A percentile compares a stretch with the other conserved stretches of the same genome.
phyloP scores from a whole-genome alignment of 345 rosid species.

The Syzygium aromaticum region DNA sequence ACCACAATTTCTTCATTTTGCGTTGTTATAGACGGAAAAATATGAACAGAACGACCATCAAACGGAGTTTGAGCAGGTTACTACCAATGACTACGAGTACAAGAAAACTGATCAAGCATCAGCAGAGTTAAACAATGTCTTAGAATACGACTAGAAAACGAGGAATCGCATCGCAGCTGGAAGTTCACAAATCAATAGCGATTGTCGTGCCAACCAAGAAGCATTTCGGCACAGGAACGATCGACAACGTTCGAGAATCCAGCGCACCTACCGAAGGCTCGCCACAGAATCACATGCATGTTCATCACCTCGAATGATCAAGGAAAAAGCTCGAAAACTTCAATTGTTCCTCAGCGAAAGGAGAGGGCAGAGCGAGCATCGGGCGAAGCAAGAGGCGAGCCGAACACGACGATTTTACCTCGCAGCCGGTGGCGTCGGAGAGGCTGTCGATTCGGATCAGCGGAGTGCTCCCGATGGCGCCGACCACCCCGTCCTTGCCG shows the following conservation, averaged over 20 bases:
- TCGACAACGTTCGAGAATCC: background rate
- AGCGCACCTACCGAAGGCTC: background rate
- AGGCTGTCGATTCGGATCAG: slow-evolving; percentile 87
- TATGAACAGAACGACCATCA: background rate
- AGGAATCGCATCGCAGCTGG: background rate
- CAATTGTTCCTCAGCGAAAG: background rate
- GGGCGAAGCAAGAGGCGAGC: background rate
- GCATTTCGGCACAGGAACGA: background rate
- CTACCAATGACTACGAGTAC: background rate
- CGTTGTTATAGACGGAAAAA: background rate
- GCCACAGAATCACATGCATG: background rate
- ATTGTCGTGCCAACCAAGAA: background rate
- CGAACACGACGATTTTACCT: slow-evolving; percentile 25
- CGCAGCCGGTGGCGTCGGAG: slow-evolving; percentile 91
- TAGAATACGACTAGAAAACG: background rate
- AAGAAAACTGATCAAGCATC: background rate
- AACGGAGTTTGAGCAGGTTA: background rate
- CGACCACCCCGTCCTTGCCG: slow-evolving; percentile 42
- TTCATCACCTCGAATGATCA: background rate
- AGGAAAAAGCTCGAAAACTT: background rate
- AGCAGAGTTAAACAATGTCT: background rate
- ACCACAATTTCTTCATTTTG: background rate
- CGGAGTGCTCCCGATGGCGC: slow-evolving; percentile 79
- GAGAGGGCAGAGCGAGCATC: background rate
- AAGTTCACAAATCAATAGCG: background rate